These are phyloP conservation scores for Eutypa lata DNA, from an alignment of 2,329 filamentous ascomycete genomes.

Conservation along the genomic window DNA sequence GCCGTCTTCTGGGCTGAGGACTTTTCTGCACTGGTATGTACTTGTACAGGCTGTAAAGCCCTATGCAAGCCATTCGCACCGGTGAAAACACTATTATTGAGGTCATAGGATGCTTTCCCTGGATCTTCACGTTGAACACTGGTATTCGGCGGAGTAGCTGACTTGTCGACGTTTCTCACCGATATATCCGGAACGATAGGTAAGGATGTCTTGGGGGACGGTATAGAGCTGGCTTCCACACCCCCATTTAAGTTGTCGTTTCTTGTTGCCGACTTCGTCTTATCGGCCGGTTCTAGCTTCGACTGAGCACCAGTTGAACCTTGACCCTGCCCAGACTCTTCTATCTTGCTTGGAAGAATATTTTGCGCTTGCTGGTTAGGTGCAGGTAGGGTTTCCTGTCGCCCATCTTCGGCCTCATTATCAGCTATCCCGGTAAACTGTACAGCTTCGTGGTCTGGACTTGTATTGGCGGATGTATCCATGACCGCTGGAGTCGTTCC, in stretches of 20 bases:
- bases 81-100: not conserved
- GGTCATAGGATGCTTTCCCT: not conserved
- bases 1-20: not conserved
- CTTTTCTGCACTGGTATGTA: not conserved
- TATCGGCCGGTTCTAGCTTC: not conserved
- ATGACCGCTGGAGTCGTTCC: conserved; percentile 68
- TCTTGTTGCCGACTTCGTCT: not conserved
- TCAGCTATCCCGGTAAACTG: conserved; percentile 50
- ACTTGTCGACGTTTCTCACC: not conserved
- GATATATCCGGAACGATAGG: not conserved
- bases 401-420: conserved; percentile 30
- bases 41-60: not conserved
- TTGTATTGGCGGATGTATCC: conserved; percentile 69
- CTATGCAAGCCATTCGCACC: not conserved
- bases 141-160: not conserved
- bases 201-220: not conserved
- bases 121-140: not conserved
- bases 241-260: not conserved
- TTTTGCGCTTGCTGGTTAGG: conserved; percentile 20
- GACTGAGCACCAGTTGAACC: conserved; percentile 16
- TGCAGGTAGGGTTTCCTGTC: conserved; percentile 19
- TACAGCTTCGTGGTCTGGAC: conserved; percentile 65
- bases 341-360: conserved; percentile 1
- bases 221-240: not conserved
- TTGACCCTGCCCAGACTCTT: not conserved